Base-by-base conservation (phyloP, 495 filamentous ascomycete species). In the Daldinia concentrica region DNA sequence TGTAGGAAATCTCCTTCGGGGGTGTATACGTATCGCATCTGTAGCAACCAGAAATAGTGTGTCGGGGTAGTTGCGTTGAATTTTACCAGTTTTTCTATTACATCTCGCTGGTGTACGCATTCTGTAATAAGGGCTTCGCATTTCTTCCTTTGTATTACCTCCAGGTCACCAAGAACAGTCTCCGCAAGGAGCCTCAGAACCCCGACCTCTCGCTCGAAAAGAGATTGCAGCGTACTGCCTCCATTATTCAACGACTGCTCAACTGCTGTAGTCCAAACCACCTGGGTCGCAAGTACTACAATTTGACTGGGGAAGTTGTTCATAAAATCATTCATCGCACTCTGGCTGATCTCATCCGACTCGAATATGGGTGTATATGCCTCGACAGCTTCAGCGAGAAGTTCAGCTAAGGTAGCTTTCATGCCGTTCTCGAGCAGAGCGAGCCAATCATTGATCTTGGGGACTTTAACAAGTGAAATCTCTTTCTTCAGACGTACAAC, bases 91-190 rank as follows among this genome's bases (percentile, higher is more conserved):
- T 91, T 95, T 63, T 91, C 89, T 66, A 97, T 95, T 37, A 91
- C 86, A 78, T 98, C 95, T 50, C 95, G 90, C 78, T 99, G 95
- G 76, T 98, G 95, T 17, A 99, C 95, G 77, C 95, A 98, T 78
- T 99, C 95, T 12, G 96, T 99, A 76, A 99, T 98, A 69, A 99
- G 90, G 80, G 97, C 94, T 78, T 99, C 95, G 81, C 94, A 98
- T 84, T 97, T 97, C 87, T 95, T 97, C 58, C 95, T 84, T 73
- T 91, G 87, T 50, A 98, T 90, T 1, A 91, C 80, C 66, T 97
- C 93, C 17, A 98, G 86, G 69, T 98, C 93, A 26, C 91, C 91
- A 4, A 98, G 85, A n/a, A 99, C 95, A 14, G 92, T 93, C 11
- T 89, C 85, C 15, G 95, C 95, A 41, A 98, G 89, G 30, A 96